Conservation (phyloP, 2,329 filamentous ascomycete species). For the Penicillium oxalicum region DNA sequence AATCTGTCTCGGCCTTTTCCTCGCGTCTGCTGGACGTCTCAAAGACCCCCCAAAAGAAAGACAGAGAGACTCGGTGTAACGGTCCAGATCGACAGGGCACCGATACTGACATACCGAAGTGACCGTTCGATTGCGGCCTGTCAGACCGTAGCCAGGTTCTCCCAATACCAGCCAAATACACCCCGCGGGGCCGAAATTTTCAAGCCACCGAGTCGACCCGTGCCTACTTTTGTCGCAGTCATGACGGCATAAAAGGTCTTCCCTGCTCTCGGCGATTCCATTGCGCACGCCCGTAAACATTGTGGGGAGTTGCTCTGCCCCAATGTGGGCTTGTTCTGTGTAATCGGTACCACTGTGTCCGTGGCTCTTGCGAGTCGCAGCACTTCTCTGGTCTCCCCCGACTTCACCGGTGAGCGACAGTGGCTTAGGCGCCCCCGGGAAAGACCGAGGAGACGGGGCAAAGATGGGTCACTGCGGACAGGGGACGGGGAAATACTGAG, state of each 20-base stretch:
- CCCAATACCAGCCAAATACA: not conserved
- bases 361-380: constrained; percentile 6
- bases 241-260: constrained; percentile 25
- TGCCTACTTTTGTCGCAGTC: constrained; percentile 7
- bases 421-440: constrained; percentile 10
- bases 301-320: constrained; percentile 14
- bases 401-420: constrained; percentile 24
- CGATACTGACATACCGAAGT: too few species aligned
- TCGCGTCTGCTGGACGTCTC: too few species aligned
- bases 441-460: constrained; percentile 4
- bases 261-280: constrained; percentile 1
- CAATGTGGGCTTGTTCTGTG: constrained; percentile 4
- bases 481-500: constrained; percentile 3
- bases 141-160: too few species aligned
- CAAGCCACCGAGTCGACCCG: constrained; percentile 1
- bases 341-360: constrained; percentile 1
- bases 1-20: too few species aligned
- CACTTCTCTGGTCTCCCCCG: constrained; percentile 9
- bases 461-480: constrained; percentile 8
- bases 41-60: too few species aligned
- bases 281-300: not conserved
- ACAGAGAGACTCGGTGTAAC: too few species aligned
- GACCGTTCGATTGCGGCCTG: too few species aligned
- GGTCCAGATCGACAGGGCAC: too few species aligned
- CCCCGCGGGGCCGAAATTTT: too few species aligned